A percentile compares a stretch with the other conserved stretches of the same genome.
phyloP scores from a whole-genome alignment of 192 early-diverging fungal genomes.

The Coemansia aciculifera region DNA sequence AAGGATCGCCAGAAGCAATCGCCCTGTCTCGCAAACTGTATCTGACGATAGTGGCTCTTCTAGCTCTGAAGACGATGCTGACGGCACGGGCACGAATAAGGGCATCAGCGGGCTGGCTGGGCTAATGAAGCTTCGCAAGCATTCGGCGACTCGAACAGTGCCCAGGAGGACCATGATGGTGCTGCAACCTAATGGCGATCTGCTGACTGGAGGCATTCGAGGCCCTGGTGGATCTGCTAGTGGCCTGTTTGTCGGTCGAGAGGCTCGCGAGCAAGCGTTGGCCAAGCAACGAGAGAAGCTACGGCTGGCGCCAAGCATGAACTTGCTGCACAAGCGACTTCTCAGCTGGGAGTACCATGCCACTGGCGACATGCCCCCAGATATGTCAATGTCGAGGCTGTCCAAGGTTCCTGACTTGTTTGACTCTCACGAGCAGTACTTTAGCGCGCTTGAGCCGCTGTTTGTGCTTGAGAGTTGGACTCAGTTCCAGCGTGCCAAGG shows the following conservation, averaged over 20 bases:
- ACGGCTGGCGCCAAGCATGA: conserved; percentile 58
- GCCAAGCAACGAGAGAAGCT: conserved; percentile 50
- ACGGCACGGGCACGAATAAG: conserved; percentile 1
- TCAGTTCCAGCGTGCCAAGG: conserved; percentile 71
- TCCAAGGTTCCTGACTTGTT: conserved; percentile 63
- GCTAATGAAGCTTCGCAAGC: conserved; percentile 23
- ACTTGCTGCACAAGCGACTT: conserved; percentile 59
- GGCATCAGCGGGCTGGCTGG: conserved; percentile 24
- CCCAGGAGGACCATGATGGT: conserved; percentile 25
- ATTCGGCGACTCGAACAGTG: background rate
- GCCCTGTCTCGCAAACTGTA: conserved; percentile 8
- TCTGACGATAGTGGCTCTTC: conserved; percentile 23
- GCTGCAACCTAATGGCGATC: conserved; percentile 6
- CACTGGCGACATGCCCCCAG: conserved; percentile 60
- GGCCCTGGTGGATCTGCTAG: background rate
- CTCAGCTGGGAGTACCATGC: conserved; percentile 63
- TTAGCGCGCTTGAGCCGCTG: conserved; percentile 73
- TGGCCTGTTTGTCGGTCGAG: conserved; percentile 9
- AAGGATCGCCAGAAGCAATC: conserved; percentile 3
- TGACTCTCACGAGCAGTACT: conserved; percentile 60
- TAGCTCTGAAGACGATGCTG: conserved; percentile 31
- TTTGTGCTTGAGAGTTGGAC: conserved; percentile 84
- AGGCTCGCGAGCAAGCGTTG: conserved; percentile 29
- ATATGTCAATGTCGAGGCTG: conserved; percentile 24
- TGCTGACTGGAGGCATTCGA: background rate